Evolutionary conservation across 306 rosid species (phyloP).

Genomic region (Hippophae rhamnoides): DNA sequence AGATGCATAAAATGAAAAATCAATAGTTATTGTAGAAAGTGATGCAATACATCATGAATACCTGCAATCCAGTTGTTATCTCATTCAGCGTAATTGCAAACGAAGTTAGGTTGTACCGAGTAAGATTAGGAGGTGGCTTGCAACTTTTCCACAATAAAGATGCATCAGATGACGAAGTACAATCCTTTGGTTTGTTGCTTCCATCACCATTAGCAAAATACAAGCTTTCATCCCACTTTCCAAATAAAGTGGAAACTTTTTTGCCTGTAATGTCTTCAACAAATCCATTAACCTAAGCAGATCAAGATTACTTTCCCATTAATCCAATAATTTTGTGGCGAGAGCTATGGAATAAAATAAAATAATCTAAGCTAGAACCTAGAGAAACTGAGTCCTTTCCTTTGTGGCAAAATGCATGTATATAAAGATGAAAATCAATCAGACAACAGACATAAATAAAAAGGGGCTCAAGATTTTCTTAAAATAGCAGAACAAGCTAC

Average conservation of each 20-base stretch:
- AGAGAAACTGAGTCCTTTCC: background rate
- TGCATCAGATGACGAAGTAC: constrained; percentile 32
- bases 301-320: constrained; percentile 5
- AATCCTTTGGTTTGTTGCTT: constrained; percentile 43
- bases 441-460: background rate
- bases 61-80: constrained; percentile 78
- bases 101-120: constrained; percentile 95
- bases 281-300: constrained; percentile 65
- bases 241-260: constrained; percentile 63
- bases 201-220: constrained; percentile 53
- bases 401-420: too few species aligned
- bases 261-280: constrained; percentile 62
- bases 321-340: background rate
- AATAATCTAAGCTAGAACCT: background rate
- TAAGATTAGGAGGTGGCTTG: constrained; percentile 50
- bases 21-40: constrained; percentile 22
- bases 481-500: constrained; percentile 1
- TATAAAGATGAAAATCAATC: too few species aligned
- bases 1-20: constrained; percentile 38
- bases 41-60: constrained; percentile 40
- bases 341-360: background rate
- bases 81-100: constrained; percentile 87
- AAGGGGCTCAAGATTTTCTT: constrained; percentile 3
- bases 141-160: constrained; percentile 71
- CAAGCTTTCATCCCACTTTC: constrained; percentile 92